Base-by-base conservation (phyloP, 129 eudicot genomes). In the Helianthus annuus region DNA sequence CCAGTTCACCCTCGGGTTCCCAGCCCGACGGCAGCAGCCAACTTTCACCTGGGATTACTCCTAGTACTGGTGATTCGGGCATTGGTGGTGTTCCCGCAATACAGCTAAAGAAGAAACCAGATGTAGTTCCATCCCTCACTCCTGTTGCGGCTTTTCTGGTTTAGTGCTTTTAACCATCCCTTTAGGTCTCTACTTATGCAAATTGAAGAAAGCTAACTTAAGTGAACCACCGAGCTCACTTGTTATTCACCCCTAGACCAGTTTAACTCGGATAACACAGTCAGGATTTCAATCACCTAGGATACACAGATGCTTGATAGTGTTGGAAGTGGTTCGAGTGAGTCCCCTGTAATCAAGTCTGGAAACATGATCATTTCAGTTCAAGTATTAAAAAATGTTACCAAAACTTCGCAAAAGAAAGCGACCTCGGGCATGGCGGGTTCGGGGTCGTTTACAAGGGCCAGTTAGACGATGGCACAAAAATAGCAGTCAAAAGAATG, bases 361-460 rank as follows among this genome's bases (percentile, higher is more conserved):
- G 92, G 92, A 34, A 84, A 72, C 39, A 46, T 82, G 14, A 57
- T 69, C 34, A 82, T 80, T 68, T 84, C 96, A 6, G 84, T 80
- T 73, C 88, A 89, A 77, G 80, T 82, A 55, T 78, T 86, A 49
- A 86, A 85, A 48, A 69, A 76, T 61, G 96, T 74, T 3, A 89
- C 92, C 16, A 89, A 66, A 77, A 86, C 79, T 89, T 89, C 57
- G 78, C 88, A 1, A 75, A 58, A n/a, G 86, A 82, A 57, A 86
- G 86, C 54, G 96, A 82, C 74, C 73, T 89, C 0, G 96, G 96
- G 1, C 96, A 88, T 66, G 96, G 96, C 15, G 96, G 96, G 3
- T 89, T 86, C 40, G 96, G 96, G 15, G 88, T 65, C 5, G 96
- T 89, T 69, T 86, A 89, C 67, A 89, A 84, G 59, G 96, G 96